phyloP scores from a whole-genome alignment of 108 stramenopile species.

The Pseudonitzschia pungens region DNA sequence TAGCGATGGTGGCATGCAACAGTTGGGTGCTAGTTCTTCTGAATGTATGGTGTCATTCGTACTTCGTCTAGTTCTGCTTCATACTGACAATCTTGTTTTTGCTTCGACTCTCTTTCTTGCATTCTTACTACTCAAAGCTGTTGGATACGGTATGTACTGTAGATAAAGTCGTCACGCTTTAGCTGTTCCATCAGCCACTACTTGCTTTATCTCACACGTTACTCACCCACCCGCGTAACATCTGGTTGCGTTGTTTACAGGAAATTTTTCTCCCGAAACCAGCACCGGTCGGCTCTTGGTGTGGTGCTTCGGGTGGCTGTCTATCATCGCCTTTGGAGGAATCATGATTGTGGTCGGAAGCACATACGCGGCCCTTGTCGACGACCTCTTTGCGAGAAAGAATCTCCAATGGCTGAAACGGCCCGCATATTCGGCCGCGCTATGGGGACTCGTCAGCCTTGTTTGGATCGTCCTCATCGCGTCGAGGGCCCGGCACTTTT shows the following conservation, averaged over 20 bases:
- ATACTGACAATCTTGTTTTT: too few species aligned
- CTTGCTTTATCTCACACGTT: too few species aligned
- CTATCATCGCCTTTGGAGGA: conserved; percentile 12
- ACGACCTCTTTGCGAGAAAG: background rate
- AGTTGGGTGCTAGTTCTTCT: too few species aligned
- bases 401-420: conserved; percentile 2
- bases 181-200: too few species aligned
- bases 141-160: conserved; percentile 6
- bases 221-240: too few species aligned
- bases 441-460: background rate
- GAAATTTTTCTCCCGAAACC: conserved; percentile 10
- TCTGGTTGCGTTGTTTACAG: background rate
- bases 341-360: background rate
- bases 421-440: background rate
- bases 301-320: conserved; percentile 1
- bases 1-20: too few species aligned
- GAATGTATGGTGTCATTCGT: too few species aligned
- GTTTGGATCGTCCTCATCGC: conserved; percentile 2
- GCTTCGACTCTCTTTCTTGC: too few species aligned
- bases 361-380: background rate
- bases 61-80: too few species aligned
- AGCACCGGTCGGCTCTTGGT: background rate
- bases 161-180: too few species aligned
- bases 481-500: background rate
- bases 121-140: background rate